These are phyloP conservation scores for Suillus subluteus DNA, from an alignment of 768 basidiomycete genomes.

Conservation along the genomic window DNA sequence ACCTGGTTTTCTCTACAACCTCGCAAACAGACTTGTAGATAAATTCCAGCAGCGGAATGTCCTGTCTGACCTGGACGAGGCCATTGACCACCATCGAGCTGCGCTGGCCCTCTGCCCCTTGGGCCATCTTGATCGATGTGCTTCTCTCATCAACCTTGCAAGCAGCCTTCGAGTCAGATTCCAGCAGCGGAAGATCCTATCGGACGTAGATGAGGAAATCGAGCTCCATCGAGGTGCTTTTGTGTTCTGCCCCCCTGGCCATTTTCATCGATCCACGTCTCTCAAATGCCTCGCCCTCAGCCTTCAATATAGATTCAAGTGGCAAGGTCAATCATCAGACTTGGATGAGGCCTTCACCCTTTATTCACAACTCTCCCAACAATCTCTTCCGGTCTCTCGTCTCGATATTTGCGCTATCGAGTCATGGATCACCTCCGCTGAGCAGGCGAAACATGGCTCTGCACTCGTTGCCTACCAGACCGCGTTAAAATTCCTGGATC, in stretches of 20 bases:
- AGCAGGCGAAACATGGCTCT: constrained; percentile 24
- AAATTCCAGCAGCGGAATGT: constrained; percentile 17
- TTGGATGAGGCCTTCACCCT: constrained; percentile 21
- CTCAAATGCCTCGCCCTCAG: constrained; percentile 23
- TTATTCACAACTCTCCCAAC: constrained; percentile 28
- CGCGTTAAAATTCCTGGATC: constrained; percentile 28
- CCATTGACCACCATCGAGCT: constrained; percentile 13
- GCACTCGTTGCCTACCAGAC: constrained; percentile 32
- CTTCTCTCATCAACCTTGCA: constrained; percentile 16
- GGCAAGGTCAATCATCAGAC: constrained; percentile 24
- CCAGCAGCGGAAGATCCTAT: neutral
- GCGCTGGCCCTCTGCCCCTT: constrained; percentile 16
- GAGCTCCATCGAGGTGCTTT: constrained; percentile 24
- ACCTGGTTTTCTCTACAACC: constrained; percentile 13
- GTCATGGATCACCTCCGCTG: constrained; percentile 25
- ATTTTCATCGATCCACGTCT: constrained; percentile 21
- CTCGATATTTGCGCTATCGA: constrained; percentile 23
- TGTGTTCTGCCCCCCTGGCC: constrained; percentile 18
- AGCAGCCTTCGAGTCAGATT: neutral
- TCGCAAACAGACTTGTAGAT: constrained; percentile 15
- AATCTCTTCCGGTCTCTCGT: constrained; percentile 17
- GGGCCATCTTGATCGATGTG: constrained; percentile 15
- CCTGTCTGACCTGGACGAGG: constrained; percentile 18
- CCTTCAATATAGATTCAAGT: constrained; percentile 24
- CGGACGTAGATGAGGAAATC: constrained; percentile 15